Evolutionary conservation across 768 basidiomycete genomes (phyloP), one percentile per base, ranked within the genome.

Genomic region (Suillus occidentalis): DNA sequence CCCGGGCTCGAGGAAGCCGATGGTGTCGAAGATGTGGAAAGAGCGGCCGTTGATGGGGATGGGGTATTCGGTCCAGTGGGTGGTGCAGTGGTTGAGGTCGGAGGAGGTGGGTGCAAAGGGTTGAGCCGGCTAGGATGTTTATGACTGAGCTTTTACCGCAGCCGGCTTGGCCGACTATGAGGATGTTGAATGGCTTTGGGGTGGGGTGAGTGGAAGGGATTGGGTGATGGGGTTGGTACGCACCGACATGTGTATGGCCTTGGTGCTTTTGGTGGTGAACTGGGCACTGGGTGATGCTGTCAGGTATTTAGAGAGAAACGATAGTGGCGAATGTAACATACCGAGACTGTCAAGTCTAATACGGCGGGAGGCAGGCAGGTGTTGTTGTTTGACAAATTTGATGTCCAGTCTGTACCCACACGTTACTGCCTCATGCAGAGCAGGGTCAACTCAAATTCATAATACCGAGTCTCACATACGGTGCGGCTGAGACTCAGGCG

Each of bases 21-120:
- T 74, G 20, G 77, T 78, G 61, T 80, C 77, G 70, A 69, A 79
- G 52, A 80, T 31, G 14, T 68, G 70, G 63, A 76, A 75, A 28
- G 60, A 62, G 52, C 50, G 36, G 2, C 28, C 40, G 13, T 61
- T 57, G 13, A 62, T 36, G 16, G 60, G 57, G 34, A 64, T 62
- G 20, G 66, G 60, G n/a, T 69, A 65, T 67, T 68, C 66, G 14
- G 64, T 65, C 62, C 67, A 73, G 9, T 71, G 61, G 40, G 70
- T 75, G 0, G 83, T 84, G 49, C 76, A 80, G 8, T 77, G 76
- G 0, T 65, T 65, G 0, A 74, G 75, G 1, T 71, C 65, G 18
- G 31, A 70, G 2, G 78, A 79, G 10, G 75, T 70, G 1, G 62
- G 42, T 1, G 81, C 80, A 13, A 69, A 47, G 4, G 70, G 61